A percentile compares a stretch with the other conserved stretches of the same genome.
These are phyloP conservation scores for Tephrocybe sp. DNA, from an alignment of 768 basidiomycete genomes.

Conservation along the genomic window DNA sequence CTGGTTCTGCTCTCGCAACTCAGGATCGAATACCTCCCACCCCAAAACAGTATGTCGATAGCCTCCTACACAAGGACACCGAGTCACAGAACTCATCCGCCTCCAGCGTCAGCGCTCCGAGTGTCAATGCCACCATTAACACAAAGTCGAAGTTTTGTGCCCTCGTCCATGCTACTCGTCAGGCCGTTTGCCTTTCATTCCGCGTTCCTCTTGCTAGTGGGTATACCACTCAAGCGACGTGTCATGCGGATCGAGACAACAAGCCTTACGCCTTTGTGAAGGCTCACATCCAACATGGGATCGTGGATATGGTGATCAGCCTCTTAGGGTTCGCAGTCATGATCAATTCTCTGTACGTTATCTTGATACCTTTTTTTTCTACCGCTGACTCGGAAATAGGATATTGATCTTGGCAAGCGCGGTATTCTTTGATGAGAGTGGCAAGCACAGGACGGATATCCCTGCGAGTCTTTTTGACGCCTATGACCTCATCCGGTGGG, in stretches of 20 bases:
- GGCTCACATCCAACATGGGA: constrained; percentile 65
- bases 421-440: constrained; percentile 65
- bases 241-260: constrained; percentile 58
- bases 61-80: constrained; percentile 17
- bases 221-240: constrained; percentile 34
- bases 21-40: constrained; percentile 64
- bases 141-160: no score
- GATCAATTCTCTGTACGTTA: constrained; percentile 77
- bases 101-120: no score
- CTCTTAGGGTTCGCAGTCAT: constrained; percentile 84
- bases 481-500: constrained; percentile 76
- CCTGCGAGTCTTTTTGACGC: constrained; percentile 86
- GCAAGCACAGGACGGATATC: constrained; percentile 20
- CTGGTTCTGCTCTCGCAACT: constrained; percentile 83
- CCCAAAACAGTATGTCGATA: constrained; percentile 21
- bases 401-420: constrained; percentile 83
- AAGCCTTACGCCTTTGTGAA: constrained; percentile 53
- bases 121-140: not conserved
- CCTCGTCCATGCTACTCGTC: constrained; percentile 19
- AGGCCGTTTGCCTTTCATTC: constrained; percentile 33
- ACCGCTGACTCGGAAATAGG: constrained; percentile 30
- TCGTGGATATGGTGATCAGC: constrained; percentile 64
- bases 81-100: constrained; percentile 9
- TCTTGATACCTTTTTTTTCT: constrained; percentile 6
- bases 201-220: constrained; percentile 35